Base-by-base conservation (phyloP, 306 rosid species). In the Trifolium subterraneum region DNA sequence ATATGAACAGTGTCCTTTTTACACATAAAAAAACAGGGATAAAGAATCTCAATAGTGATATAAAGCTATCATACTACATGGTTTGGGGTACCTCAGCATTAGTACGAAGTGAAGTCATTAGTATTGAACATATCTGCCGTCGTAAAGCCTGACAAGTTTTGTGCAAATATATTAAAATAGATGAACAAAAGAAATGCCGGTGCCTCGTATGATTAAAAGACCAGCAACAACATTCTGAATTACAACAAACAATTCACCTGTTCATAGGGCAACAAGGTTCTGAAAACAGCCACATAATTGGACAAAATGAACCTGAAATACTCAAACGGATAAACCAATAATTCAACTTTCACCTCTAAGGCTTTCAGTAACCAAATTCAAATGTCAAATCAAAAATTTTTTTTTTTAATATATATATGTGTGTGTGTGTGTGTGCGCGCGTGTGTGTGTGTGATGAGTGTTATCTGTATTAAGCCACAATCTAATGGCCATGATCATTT, bases 21-120 rank as follows among this genome's bases (percentile, higher is more conserved):
- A 56, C 64, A 44, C 81, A 56, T 64, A 44, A 75, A 77, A 77
- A 75, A 75, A 72, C 42, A 72, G 65, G 71, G 73, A 65, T 9
- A 68, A 70, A 74, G 13, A 58, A 20, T 67, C 15, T 27, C 71
- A 42, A 59, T 16, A 18, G 29, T 44, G 29, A 75, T 70, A 75
- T 25, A 80, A 23, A 60, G 29, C 60, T 10, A 50, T 59, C 18
- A 45, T 68, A 61, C 33, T 41, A 55, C 72, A 74, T 68, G 51
- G 80, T 80, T 65, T 60, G 68, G 75, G 63, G 79, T 84, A 91
- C 98, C 97, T 91, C 98, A 62, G 86, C 89, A 79, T 91, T 92
- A 48, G 94, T 89, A 74, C 97, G 97, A 74, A 91, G 90, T 72
- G 97, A 94, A 68, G 97, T 94, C 97, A 91, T 94, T 65, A 94